A percentile compares a stretch with the other conserved stretches of the same genome.
phyloP scores from a whole-genome alignment of 2,329 filamentous ascomycete genomes.

The Penicillium psychrosexuale region DNA sequence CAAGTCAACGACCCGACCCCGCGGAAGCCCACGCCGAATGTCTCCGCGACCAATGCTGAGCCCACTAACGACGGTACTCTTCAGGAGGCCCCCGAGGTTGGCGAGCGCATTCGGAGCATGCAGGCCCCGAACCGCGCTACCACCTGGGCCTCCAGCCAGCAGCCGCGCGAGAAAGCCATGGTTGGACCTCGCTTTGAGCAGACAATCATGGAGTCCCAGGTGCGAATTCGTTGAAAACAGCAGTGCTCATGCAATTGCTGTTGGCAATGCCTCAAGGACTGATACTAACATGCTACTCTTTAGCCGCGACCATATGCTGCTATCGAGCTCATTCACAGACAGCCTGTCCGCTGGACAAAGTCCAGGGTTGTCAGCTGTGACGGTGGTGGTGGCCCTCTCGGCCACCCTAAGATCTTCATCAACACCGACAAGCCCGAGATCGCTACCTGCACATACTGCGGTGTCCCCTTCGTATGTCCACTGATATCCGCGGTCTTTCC shows the following conservation, averaged over 20 bases:
- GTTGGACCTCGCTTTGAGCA: constrained; percentile 93
- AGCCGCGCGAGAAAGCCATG: constrained; percentile 79
- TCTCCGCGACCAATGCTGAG: constrained; percentile 60
- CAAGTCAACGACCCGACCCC: constrained; percentile 59
- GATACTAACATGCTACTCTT: constrained; percentile 1
- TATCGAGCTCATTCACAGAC: constrained; percentile 93
- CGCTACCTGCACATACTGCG: constrained; percentile 85
- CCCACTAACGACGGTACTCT: constrained; percentile 51
- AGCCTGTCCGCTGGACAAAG: constrained; percentile 90
- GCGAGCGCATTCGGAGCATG: constrained; percentile 56
- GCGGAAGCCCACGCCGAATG: constrained; percentile 50
- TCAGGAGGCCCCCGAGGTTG: constrained; percentile 55
- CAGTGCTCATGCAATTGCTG: neutral
- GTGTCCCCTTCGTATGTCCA: constrained; percentile 77
- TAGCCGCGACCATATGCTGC: constrained; percentile 86
- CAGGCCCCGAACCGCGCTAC: constrained; percentile 84
- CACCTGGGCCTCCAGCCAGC: constrained; percentile 85
- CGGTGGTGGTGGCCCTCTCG: constrained; percentile 83
- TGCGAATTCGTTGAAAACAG: constrained; percentile 45
- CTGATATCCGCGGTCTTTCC: neutral
- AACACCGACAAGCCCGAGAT: constrained; percentile 98
- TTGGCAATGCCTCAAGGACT: neutral
- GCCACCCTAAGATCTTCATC: constrained; percentile 93
- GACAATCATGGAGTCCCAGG: constrained; percentile 89
- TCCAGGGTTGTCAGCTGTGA: constrained; percentile 80